Base-by-base conservation (phyloP, 768 basidiomycete species). In the Wakefieldia striispora region DNA sequence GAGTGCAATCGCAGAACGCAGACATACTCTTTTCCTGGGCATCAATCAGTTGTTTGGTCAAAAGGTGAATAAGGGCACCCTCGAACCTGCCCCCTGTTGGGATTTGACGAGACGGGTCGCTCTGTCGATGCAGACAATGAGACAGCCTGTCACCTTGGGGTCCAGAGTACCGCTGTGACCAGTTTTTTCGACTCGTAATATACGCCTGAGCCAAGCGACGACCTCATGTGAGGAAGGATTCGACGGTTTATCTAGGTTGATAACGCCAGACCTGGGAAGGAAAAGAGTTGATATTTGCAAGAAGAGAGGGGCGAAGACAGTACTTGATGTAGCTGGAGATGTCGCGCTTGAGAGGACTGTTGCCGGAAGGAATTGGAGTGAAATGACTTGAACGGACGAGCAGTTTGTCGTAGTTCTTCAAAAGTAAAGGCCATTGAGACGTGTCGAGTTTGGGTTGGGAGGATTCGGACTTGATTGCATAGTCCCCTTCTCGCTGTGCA, bases 171-270 rank as follows among this genome's bases (percentile, higher is more conserved):
- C 97, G 51, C 94, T 97, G 73, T 99, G 97, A 36, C 97, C 97
- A 0, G 97, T 99, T 74, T 99, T 98, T 71, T 98, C 97, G 21
- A 89, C 92, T 19, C 95, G 85, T 46, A 99, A 71, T 56, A 99
- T 99, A n/a, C 97, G 83, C 60, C 95, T 82, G 55, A 99, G 73
- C 97, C 97, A 99, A 14, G 97, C 97, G 57, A 99, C 97, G 46
- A 99, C 97, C 77, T 99, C 97, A 70, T 99, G 97, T 5, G 95
- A 95, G 16, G 95, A 97, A 4, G 95, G 95, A 72, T 98, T 99
- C 27, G 95, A 97, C 20, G 97, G 97, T 66, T 99, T 99, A 81
- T 99, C 97, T 58, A 99, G 79, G 74, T 99, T 99, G 69, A 99
- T 99, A 45, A 97, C 91, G 59, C 97, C 97, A 58, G 95, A 92